phyloP scores from a whole-genome alignment of 352 stramenopile genomes.

The Phytophthora lateralis region DNA sequence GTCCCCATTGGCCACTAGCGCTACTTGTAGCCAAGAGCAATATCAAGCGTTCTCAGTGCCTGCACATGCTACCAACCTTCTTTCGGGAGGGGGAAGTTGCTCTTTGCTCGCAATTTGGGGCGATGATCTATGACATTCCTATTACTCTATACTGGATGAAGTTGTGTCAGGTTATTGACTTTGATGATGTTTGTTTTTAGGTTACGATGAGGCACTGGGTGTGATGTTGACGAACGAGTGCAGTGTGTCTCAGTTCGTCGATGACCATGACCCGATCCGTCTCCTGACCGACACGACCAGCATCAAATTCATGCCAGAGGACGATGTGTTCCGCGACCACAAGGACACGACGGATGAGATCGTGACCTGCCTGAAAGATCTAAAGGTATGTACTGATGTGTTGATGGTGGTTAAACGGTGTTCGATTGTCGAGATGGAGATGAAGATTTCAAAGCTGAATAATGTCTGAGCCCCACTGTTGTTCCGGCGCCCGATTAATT shows the following conservation, averaged over 20 bases:
- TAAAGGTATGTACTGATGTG: conserved; percentile 82
- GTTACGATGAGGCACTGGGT: conserved; percentile 93
- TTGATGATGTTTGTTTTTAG: no score
- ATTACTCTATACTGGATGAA: conserved; percentile 10
- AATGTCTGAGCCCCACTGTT: conserved; percentile 86
- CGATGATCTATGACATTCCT: conserved; percentile 88
- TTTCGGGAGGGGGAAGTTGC: conserved; percentile 27
- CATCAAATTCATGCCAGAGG: conserved; percentile 89
- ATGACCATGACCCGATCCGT: conserved; percentile 93
- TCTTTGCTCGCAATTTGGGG: conserved; percentile 61
- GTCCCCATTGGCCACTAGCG: conserved; percentile 78
- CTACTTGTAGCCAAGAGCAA: conserved; percentile 92
- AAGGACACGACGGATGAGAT: conserved; percentile 85
- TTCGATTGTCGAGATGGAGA: conserved; percentile 37
- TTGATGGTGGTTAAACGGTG: not conserved
- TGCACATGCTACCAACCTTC: conserved; percentile 44
- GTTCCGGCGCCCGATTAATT: conserved; percentile 89
- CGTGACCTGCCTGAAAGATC: conserved; percentile 76
- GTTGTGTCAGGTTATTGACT: no score
- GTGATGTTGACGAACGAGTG: conserved; percentile 85
- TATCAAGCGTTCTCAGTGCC: conserved; percentile 78
- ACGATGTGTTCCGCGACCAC: conserved; percentile 85
- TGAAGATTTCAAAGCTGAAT: conserved; percentile 85
- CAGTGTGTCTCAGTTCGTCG: conserved; percentile 88
- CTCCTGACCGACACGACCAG: conserved; percentile 95